These are phyloP conservation scores for Drosera spatulata DNA, from an alignment of 179 eudicot genomes.

Conservation along the genomic window DNA sequence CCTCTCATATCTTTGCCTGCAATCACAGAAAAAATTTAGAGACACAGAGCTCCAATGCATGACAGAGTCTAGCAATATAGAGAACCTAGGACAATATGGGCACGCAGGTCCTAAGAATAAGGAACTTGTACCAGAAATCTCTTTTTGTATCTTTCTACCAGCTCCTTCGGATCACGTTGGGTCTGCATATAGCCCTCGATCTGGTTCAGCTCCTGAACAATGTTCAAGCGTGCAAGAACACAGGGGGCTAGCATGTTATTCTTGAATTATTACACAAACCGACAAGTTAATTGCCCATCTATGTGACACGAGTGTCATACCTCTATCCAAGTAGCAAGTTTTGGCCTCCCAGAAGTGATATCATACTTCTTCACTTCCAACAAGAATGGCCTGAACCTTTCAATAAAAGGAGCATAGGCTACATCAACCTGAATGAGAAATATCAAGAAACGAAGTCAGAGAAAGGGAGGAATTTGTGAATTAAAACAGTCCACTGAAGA, in stretches of 20 bases:
- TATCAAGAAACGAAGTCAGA: neutral
- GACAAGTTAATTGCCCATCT: constrained; percentile 1
- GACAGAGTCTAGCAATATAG: no score
- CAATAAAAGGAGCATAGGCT: constrained; percentile 78
- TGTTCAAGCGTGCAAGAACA: neutral
- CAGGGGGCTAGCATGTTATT: constrained; percentile 12
- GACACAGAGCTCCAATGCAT: no score
- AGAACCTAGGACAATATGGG: no score
- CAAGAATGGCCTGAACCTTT: constrained; percentile 53
- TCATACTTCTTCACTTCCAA: constrained; percentile 53
- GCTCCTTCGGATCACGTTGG: constrained; percentile 41
- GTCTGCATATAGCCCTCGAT: constrained; percentile 46
- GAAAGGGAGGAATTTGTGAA: neutral
- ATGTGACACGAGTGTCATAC: constrained; percentile 14
- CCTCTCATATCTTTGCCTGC: no score
- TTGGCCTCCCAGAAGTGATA: constrained; percentile 45
- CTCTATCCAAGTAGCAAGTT: constrained; percentile 60
- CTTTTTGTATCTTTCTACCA: constrained; percentile 43
- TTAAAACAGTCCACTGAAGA: no score
- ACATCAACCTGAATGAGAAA: constrained; percentile 56
- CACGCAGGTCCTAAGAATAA: neutral
- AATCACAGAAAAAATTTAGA: no score
- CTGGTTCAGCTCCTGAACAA: constrained; percentile 47
- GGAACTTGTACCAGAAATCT: constrained; percentile 39
- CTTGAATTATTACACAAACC: neutral